Conservation (phyloP, 1,284 basidiomycete species). For the Leccinum griseonigrum region DNA sequence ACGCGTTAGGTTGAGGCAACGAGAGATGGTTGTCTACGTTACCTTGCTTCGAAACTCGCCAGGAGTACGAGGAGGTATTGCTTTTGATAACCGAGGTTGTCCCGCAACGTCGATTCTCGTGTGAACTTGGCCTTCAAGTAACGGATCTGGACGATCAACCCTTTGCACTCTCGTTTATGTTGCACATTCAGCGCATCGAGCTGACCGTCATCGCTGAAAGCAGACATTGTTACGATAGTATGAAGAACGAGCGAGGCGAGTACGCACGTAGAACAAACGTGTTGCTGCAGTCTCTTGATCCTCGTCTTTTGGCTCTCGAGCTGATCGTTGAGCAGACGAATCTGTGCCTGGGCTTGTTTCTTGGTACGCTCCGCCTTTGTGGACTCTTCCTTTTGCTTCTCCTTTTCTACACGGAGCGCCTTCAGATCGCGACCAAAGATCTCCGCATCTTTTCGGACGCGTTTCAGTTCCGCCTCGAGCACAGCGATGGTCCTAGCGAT, state of each 20-base stretch:
- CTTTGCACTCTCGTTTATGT: slow-evolving; percentile 86
- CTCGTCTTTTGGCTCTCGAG: slow-evolving; percentile 57
- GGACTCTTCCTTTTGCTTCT: slow-evolving; percentile 55
- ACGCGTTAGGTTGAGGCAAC: slow-evolving; percentile 3
- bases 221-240: neutral
- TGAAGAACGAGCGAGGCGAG: slow-evolving; percentile 3
- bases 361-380: slow-evolving; percentile 52
- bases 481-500: slow-evolving; percentile 58
- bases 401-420: slow-evolving; percentile 61
- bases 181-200: slow-evolving; percentile 56
- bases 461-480: slow-evolving; percentile 67
- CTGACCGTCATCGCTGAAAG: slow-evolving; percentile 44
- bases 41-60: slow-evolving; percentile 74
- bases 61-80: slow-evolving; percentile 69
- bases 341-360: slow-evolving; percentile 65
- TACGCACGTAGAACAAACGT: slow-evolving; percentile 57
- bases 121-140: slow-evolving; percentile 93
- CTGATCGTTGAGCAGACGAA: slow-evolving; percentile 65
- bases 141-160: slow-evolving; percentile 82
- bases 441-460: slow-evolving; percentile 71
- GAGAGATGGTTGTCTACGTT: slow-evolving; percentile 18
- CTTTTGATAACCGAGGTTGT: slow-evolving; percentile 85
- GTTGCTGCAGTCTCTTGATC: slow-evolving; percentile 44
- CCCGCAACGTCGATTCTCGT: slow-evolving; percentile 81
- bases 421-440: slow-evolving; percentile 74